Evolutionary conservation across 352 stramenopile species (phyloP).

Genomic region (Pythium oligandrum): DNA sequence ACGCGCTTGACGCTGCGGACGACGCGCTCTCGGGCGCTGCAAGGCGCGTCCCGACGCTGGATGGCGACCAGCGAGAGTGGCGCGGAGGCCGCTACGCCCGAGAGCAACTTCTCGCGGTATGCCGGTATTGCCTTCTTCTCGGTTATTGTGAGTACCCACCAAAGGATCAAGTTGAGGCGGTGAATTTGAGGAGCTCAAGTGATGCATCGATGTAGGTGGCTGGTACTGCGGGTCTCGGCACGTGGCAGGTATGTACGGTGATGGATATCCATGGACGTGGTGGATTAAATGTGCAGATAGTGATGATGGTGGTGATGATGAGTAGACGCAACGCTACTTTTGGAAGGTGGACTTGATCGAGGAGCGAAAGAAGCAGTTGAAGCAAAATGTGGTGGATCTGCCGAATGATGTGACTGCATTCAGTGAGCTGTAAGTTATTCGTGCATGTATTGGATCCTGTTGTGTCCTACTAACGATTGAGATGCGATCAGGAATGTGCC

Average conservation of each 20-base stretch:
- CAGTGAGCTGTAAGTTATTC: constrained; percentile 34
- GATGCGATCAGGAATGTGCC: constrained; percentile 48
- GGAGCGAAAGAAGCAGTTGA: constrained; percentile 74
- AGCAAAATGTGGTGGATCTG: constrained; percentile 52
- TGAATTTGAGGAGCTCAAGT: background rate
- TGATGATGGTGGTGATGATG: constrained; percentile 1
- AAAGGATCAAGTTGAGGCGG: background rate
- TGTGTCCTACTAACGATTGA: too few species aligned
- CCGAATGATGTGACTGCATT: constrained; percentile 51
- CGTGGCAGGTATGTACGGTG: constrained; percentile 60
- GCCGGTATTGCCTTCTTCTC: constrained; percentile 83
- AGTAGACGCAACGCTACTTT: constrained; percentile 78
- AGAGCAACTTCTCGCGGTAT: constrained; percentile 75
- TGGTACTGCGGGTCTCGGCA: constrained; percentile 67
- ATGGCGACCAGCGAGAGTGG: constrained; percentile 18
- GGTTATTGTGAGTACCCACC: constrained; percentile 41
- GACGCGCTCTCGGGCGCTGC: constrained; percentile 3
- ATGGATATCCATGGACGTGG: too few species aligned
- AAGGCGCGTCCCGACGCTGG: constrained; percentile 18
- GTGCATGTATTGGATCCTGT: too few species aligned
- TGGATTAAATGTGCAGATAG: background rate
- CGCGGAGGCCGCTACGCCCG: constrained; percentile 10
- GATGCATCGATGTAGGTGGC: constrained; percentile 31
- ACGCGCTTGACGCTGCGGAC: too few species aligned
- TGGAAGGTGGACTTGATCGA: constrained; percentile 89